These are phyloP conservation scores for Lasiodiplodia citricola DNA, from an alignment of 2,329 filamentous ascomycete species.

Conservation along the genomic window DNA sequence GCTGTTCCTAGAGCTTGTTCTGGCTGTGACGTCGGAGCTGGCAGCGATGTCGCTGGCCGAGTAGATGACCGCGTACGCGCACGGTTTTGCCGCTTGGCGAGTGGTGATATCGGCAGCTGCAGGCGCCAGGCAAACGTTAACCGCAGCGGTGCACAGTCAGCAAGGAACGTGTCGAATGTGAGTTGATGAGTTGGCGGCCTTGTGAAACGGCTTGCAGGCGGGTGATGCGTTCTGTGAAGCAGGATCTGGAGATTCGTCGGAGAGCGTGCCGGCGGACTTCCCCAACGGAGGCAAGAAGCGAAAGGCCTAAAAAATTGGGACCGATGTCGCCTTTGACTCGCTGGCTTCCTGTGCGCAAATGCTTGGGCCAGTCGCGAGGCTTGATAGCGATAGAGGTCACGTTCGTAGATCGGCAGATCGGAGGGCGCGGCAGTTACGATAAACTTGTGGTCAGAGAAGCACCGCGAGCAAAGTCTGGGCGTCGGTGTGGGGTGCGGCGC, in stretches of 20 bases:
- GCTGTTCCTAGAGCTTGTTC: neutral
- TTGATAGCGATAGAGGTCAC: neutral
- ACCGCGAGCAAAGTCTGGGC: slow-evolving; percentile 9
- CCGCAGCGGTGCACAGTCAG: neutral
- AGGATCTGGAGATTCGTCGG: neutral
- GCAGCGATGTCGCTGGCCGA: neutral
- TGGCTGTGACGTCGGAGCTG: neutral
- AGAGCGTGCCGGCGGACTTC: neutral
- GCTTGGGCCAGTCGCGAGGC: neutral
- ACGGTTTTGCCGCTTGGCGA: neutral
- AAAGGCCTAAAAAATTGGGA: neutral
- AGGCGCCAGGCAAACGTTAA: neutral
- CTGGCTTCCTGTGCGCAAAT: neutral
- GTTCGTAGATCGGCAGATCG: slow-evolving; percentile 14
- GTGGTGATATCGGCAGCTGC: neutral
- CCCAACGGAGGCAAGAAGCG: slow-evolving; percentile 5
- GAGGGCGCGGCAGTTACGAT: slow-evolving; percentile 10
- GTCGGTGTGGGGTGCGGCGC: slow-evolving; percentile 16
- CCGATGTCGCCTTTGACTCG: slow-evolving; percentile 18
- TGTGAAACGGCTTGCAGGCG: slow-evolving; percentile 12
- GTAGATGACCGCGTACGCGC: neutral
- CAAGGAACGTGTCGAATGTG: neutral
- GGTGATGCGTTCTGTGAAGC: slow-evolving; percentile 2
- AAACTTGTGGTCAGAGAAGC: slow-evolving; percentile 24
- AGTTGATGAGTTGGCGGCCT: slow-evolving; percentile 11